Conservation (phyloP, 257 asterid genomes). For the Penstemon barbatus region DNA sequence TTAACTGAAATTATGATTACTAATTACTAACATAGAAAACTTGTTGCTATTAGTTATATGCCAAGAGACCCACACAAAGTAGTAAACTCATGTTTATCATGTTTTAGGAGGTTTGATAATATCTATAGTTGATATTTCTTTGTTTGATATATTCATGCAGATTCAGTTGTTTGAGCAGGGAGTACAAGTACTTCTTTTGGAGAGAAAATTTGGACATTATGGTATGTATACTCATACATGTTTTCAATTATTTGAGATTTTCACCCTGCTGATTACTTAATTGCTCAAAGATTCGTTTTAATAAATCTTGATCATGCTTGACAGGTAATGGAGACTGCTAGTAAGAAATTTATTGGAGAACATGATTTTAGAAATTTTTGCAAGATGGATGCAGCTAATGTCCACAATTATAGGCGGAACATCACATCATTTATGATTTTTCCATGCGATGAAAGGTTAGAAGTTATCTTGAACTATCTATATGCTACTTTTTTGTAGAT, state of each 20-base stretch:
- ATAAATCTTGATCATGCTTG: slow-evolving; percentile 24
- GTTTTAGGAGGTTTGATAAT: slow-evolving; percentile 5
- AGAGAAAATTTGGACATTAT: slow-evolving; percentile 58
- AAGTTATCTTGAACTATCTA: slow-evolving; percentile 25
- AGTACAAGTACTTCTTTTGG: slow-evolving; percentile 96
- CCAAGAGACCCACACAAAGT: not conserved
- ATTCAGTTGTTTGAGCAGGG: slow-evolving; percentile 90
- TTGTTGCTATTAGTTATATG: slow-evolving; percentile 7
- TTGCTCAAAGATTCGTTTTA: slow-evolving; percentile 12
- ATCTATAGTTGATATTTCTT: slow-evolving; percentile 16
- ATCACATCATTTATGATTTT: slow-evolving; percentile 61
- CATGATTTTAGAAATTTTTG: slow-evolving; percentile 98
- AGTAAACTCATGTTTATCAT: slow-evolving; percentile 1
- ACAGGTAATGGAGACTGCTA: slow-evolving; percentile 88
- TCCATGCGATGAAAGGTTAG: slow-evolving; percentile 73
- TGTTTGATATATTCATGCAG: slow-evolving; percentile 45
- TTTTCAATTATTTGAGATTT: slow-evolving; percentile 20
- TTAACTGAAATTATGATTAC: not conserved
- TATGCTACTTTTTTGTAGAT: not conserved
- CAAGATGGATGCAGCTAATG: slow-evolving; percentile 95
- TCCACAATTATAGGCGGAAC: slow-evolving; percentile 74
- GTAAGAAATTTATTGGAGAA: slow-evolving; percentile 78
- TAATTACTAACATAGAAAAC: slow-evolving; percentile 6
- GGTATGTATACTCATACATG: slow-evolving; percentile 43
- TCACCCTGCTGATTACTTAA: slow-evolving; percentile 17